Evolutionary conservation across 2,329 filamentous ascomycete genomes (phyloP), one percentile per base, ranked within the genome.

Genomic region (Arthroderma uncinatum): DNA sequence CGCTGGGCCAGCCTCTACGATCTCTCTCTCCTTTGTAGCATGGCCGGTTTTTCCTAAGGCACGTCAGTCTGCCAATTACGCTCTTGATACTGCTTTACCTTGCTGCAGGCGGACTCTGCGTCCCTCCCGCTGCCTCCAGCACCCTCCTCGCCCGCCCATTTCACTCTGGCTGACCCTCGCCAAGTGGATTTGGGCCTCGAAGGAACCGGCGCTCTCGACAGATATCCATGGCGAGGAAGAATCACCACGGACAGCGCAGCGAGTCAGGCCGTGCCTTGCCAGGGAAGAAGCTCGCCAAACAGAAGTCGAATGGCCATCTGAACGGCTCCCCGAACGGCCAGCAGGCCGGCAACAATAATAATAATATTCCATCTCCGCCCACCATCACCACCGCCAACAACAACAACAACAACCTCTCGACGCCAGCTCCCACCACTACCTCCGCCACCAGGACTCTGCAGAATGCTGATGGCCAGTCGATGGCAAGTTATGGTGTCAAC

Each of bases 241-340:
- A 78, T 75, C 80, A 84, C 72, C 83, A 83, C 76, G 85, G 85
- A 74, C 82, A 79, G 68, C 83, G 86, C 73, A 86, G 94, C 76
- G 90, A 95, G 76, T 90, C 88, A 85, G 89, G 89, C 69, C 79
- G 89, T 72, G 86, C 90, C 79, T 84, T 84, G 67, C 83, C 86
- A 55, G 85, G 85, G 64, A 89, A 84, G 78, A 84, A 84, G 71
- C 76, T 84, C 66, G 76, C 72, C 61, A 79, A 78, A 70, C 77
- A 79, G 67, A 80, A 77, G 67, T 80, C 78, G 60, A 79, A 77
- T 72, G 75, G 76, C 64, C 73, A 80, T 66, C 67, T 80, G 67
- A 79, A 79, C 71, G 77, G 75, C 62, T 73, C 69, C 64, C 67
- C 74, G 57, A 76, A 74, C 70, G 71, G 73, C 63, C 61, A 68